Evolutionary conservation across 2,329 filamentous ascomycete genomes (phyloP), one percentile per base, ranked within the genome.

Genomic region (Ilyonectria robusta): DNA sequence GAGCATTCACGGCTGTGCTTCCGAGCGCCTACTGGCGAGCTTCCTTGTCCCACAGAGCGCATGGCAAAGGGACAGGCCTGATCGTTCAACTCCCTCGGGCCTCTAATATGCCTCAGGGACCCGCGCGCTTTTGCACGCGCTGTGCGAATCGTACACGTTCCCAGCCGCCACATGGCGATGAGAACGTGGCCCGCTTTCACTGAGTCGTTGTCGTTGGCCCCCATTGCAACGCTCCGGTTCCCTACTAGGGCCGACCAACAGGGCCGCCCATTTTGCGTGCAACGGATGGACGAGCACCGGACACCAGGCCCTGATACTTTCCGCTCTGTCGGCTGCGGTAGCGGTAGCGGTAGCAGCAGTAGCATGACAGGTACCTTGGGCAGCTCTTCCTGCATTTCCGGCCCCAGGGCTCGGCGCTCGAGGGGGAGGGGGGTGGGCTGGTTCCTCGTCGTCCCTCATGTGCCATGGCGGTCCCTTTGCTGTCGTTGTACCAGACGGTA

Each of bases 141-240:
- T 33, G 51, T 70, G 57, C 64, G 62, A 69, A 71, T 71, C 71
- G 59, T 55, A 63, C 61, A 61, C 68, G 57, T 53, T 72, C 57
- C 57, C 70, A 76, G 69, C 73, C 72, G 73, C 74, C 72, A 74
- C 74, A 70, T 72, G 70, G 72, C 72, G 70, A 74, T 72, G 74
- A 70, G 74, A 75, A 75, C 74, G 71, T 76, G 74, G 72, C 72
- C 72, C 74, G 72, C 74, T 72, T 70, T 72, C 72, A 76, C 70
- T 76, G 74, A 76, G 72, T 75, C 71, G 74, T 67, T 65, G 70
- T 65, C 65, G 71, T 65, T 65, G 57, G 59, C 65, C 68, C 67
- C 74, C 71, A 67, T 67, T 66, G 67, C 72, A 62, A 72, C 65
- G 59, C 71, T 75, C 67, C 66, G 68, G 70, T 60, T 62, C 17